A percentile compares a stretch with the other conserved stretches of the same genome.
These are phyloP conservation scores for Erythrophleum ivorense DNA, from an alignment of 331 rosid genomes.

Conservation along the genomic window DNA sequence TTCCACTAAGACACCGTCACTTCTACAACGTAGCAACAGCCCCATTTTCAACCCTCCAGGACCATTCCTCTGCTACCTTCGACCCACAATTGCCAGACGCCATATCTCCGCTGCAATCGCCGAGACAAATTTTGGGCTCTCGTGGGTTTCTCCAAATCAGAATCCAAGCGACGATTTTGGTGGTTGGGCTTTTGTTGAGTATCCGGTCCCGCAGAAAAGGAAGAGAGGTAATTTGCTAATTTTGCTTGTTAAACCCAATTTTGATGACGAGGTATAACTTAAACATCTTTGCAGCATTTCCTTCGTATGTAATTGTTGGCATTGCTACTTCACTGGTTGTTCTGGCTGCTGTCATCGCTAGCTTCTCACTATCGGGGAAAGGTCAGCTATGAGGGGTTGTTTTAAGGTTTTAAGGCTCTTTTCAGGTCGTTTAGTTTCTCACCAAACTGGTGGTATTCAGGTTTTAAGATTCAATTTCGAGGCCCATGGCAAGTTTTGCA, in stretches of 20 bases:
- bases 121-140: conserved; percentile 41
- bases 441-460: conserved; percentile 38
- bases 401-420: neutral
- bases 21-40: conserved; percentile 37
- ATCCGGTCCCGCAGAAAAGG: conserved; percentile 42
- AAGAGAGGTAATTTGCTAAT: conserved; percentile 28
- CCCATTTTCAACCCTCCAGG: conserved; percentile 40
- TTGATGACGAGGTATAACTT: neutral
- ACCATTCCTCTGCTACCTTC: conserved; percentile 43
- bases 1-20: conserved; percentile 45
- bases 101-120: conserved; percentile 58
- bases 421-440: neutral
- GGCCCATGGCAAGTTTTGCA: conserved; percentile 56
- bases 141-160: conserved; percentile 54
- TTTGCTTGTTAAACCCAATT: neutral
- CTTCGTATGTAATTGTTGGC: conserved; percentile 50
- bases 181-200: conserved; percentile 70
- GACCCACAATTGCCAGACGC: conserved; percentile 44
- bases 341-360: conserved; percentile 58
- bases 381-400: conserved; percentile 38
- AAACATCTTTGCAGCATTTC: conserved; percentile 49
- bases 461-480: conserved; percentile 55
- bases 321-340: conserved; percentile 64
- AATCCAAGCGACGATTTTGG: conserved; percentile 49
- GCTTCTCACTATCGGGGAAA: conserved; percentile 54